Percentiles rank a stretch among this genome's conserved stretches.
These are phyloP conservation scores for Lecanosticta acicola DNA, from an alignment of 2,329 filamentous ascomycete genomes.

Conservation along the genomic window DNA sequence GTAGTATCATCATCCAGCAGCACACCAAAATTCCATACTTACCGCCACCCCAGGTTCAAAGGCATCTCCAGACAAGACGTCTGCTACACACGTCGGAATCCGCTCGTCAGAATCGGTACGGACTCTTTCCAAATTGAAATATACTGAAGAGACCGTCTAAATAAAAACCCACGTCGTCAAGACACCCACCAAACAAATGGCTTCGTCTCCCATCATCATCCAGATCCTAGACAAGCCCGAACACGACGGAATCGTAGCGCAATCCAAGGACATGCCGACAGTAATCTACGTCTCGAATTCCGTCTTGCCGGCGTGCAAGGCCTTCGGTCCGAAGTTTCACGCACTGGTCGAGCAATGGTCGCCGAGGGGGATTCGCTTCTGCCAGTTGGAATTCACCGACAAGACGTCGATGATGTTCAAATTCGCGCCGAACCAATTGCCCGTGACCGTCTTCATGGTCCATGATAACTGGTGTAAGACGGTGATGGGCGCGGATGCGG, in stretches of 20 bases:
- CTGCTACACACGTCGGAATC: no score
- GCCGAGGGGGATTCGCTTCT: conserved; percentile 12
- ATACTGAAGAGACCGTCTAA: no score
- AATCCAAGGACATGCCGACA: conserved; percentile 21
- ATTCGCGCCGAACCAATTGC: conserved; percentile 22
- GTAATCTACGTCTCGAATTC: conserved; percentile 44
- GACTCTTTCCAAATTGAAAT: no score
- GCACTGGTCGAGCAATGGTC: conserved; percentile 9
- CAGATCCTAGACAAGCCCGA: conserved; percentile 12
- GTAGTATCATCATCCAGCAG: no score
- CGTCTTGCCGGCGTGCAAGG: conserved; percentile 16
- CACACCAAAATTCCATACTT: no score
- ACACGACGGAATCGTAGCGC: conserved; percentile 20
- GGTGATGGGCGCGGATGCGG: conserved; percentile 16
- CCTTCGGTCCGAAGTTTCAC: conserved; percentile 16
- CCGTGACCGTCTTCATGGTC: conserved; percentile 18
- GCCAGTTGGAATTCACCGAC: conserved; percentile 13
- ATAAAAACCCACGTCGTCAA: no score
- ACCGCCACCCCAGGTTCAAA: no score
- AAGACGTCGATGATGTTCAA: conserved; percentile 19
- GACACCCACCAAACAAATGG: no score
- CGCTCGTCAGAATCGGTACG: no score
- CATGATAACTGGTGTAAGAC: conserved; percentile 18
- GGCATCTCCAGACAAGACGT: no score
- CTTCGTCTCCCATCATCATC: no score